Evolutionary conservation across 495 filamentous ascomycete species (phyloP), one percentile per base, ranked within the genome.

Genomic region (Aspergillus haitiensis): DNA sequence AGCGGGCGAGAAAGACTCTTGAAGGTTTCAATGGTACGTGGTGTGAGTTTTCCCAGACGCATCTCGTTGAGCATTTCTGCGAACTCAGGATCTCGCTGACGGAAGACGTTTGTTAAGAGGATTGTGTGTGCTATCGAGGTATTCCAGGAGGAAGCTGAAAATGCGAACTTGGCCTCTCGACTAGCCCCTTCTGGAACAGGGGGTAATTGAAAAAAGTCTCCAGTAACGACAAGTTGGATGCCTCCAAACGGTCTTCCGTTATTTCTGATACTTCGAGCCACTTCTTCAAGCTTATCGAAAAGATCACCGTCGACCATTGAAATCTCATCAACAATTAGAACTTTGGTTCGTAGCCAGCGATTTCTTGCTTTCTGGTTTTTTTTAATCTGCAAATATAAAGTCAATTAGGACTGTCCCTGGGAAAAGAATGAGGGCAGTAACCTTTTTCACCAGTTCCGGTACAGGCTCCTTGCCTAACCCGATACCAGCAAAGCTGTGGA

Each of bases 231-330:
- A 34, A 98, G 81, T 68, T 98, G 94, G 48, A 98, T 98, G 7
- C 95, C 94, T 52, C 94, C 94, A 76, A 97, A 98, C 0, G 95
- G 88, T 7, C 90, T 81, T 9, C 91, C 94, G 69, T 96, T 97
- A 65, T 92, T 96, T 47, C 91, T 83, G 7, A 88, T 77, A 2
- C 75, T 81, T 46, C 93, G 79, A n/a, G 91, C 93, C 65, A 98
- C 88, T 52, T 87, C 83, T 58, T 97, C 92, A 10, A 98, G 82
- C 73, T 98, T 98, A 72, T 98, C 94, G 60, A 98, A 98, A 0
- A 98, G 79, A 54, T 98, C 93, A 1, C 89, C 95, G 67, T 98
- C 95, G 9, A 98, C 92, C 94, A 98, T 98, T 10, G 94, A 98
- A 34, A 98, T 88, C 73, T 98, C 94, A 72, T 98, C 94, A 64